Evolutionary conservation across 2,329 filamentous ascomycete species (phyloP).

Genomic region (Aspergillus ustus): DNA sequence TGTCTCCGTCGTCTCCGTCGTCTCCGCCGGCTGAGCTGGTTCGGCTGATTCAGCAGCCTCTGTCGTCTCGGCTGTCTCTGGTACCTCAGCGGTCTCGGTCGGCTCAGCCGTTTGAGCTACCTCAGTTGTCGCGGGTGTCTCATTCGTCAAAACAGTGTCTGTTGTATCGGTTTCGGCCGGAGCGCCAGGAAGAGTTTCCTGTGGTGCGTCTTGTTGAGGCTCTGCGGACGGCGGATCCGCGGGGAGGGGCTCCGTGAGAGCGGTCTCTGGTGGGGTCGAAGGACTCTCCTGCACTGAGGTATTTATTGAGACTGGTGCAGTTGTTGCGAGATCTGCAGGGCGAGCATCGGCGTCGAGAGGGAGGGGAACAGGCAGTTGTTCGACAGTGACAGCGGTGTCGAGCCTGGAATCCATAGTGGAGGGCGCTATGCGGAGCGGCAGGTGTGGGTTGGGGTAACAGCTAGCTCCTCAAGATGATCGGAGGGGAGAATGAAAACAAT

Average conservation of each 20-base stretch:
- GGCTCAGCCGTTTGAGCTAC: background rate
- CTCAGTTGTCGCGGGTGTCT: background rate
- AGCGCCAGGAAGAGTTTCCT: background rate
- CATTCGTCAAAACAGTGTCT: background rate
- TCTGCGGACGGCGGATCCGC: slow-evolving; percentile 10
- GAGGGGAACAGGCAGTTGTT: slow-evolving; percentile 21
- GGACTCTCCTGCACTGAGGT: slow-evolving; percentile 18
- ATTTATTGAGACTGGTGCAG: slow-evolving; percentile 10
- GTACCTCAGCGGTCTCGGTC: background rate
- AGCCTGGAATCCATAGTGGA: slow-evolving; percentile 26
- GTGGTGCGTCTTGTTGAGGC: background rate
- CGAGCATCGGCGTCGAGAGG: slow-evolving; percentile 18
- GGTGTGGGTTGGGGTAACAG: background rate
- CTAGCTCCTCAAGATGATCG: background rate
- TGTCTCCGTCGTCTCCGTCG: slow-evolving; percentile 16
- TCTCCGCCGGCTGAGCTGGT: slow-evolving; percentile 5
- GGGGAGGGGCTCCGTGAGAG: slow-evolving; percentile 7
- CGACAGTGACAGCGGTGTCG: slow-evolving; percentile 19
- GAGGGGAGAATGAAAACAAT: background rate
- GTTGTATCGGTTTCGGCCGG: background rate
- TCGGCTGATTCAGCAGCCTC: slow-evolving; percentile 11
- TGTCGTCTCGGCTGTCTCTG: slow-evolving; percentile 10
- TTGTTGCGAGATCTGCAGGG: background rate
- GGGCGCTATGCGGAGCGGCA: background rate
- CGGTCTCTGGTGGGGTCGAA: background rate